Conservation (phyloP, 441 rosid species). For the Pelargonium fulgidum region DNA sequence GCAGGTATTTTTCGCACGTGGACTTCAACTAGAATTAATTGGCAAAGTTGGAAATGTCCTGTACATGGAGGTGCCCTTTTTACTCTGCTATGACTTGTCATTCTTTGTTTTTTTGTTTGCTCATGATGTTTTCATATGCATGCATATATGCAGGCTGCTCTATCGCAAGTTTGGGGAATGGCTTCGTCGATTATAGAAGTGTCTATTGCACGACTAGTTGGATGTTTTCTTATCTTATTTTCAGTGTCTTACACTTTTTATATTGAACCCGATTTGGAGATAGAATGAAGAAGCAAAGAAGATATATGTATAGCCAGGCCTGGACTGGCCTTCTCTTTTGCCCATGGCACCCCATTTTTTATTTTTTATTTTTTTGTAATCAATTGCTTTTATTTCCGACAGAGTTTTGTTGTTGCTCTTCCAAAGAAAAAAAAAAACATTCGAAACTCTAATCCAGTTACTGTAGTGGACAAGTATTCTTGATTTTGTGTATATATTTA, state of each 20-base stretch:
- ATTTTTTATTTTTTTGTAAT: too few species aligned
- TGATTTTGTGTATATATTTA: too few species aligned
- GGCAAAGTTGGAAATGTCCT: constrained; percentile 60
- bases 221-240: constrained; percentile 58
- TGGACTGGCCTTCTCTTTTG: background rate
- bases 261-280: constrained; percentile 63
- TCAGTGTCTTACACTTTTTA: constrained; percentile 58
- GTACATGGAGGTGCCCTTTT: constrained; percentile 51
- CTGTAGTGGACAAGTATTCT: too few species aligned
- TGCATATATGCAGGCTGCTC: constrained; percentile 38
- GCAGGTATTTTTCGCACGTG: constrained; percentile 72
- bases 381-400: too few species aligned
- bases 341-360: background rate
- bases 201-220: constrained; percentile 54
- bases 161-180: constrained; percentile 54
- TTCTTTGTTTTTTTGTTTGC: too few species aligned
- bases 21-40: constrained; percentile 80
- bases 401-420: too few species aligned
- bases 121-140: too few species aligned
- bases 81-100: background rate
- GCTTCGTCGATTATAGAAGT: constrained; percentile 32
- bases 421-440: too few species aligned
- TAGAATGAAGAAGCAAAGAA: constrained; percentile 27
- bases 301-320: background rate
- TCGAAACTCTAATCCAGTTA: too few species aligned